A percentile compares a stretch with the other conserved stretches of the same genome.
These are phyloP conservation scores for Botrytis deweyae DNA, from an alignment of 2,329 filamentous ascomycete species.

Conservation along the genomic window DNA sequence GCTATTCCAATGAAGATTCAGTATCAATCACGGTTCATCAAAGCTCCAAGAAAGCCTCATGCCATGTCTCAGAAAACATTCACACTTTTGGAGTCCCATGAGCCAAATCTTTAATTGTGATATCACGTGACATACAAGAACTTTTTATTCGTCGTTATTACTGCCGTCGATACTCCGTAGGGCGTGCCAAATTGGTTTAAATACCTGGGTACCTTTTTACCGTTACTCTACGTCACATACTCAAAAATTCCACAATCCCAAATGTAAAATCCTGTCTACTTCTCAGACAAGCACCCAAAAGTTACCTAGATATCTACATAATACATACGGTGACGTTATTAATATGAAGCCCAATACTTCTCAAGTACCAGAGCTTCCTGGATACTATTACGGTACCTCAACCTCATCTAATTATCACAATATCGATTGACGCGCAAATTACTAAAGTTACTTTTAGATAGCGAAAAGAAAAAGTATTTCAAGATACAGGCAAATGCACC, in stretches of 20 bases:
- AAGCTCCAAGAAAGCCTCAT: background rate
- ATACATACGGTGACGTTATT: background rate
- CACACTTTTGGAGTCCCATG: background rate
- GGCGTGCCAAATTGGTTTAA: background rate
- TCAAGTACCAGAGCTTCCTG: conserved; percentile 45
- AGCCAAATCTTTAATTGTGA: background rate
- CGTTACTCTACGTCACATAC: background rate
- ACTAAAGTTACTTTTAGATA: conserved; percentile 43
- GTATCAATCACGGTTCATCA: too few relatives aligned
- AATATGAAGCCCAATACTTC: background rate
- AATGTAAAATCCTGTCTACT: background rate
- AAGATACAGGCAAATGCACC: conserved; percentile 58
- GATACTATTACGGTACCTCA: conserved; percentile 55
- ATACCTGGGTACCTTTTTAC: background rate
- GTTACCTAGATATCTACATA: background rate
- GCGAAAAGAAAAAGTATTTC: conserved; percentile 64
- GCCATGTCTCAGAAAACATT: background rate
- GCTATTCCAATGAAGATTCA: background rate
- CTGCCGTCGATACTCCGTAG: background rate
- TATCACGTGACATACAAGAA: background rate
- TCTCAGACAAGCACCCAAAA: background rate
- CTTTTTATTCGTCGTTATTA: background rate
- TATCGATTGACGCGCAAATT: background rate
- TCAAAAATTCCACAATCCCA: background rate
- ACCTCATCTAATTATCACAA: background rate